Percentiles rank a stretch among this genome's conserved stretches.
These are phyloP conservation scores for Phytophthora brassicae DNA, from an alignment of 352 stramenopile genomes.

Conservation along the genomic window DNA sequence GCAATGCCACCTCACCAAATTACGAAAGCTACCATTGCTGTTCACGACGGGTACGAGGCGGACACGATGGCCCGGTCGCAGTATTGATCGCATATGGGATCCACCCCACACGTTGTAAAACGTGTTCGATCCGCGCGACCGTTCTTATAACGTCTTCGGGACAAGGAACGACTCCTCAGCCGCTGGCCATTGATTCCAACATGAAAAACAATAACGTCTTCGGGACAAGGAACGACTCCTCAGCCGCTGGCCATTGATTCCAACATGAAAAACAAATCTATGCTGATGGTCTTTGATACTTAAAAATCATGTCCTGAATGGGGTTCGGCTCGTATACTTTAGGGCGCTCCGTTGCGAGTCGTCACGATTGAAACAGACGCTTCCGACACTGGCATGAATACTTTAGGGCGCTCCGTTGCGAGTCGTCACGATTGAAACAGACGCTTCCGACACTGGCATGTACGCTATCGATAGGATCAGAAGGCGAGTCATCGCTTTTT, in stretches of 20 bases:
- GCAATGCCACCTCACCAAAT: neutral
- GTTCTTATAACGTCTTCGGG: neutral
- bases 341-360: neutral
- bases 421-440: slow-evolving; percentile 3
- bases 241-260: neutral
- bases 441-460: slow-evolving; percentile 11
- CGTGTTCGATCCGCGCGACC: neutral
- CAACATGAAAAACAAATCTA: slow-evolving; percentile 1
- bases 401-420: neutral
- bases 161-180: neutral
- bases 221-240: neutral
- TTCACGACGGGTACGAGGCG: neutral
- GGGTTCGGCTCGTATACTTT: slow-evolving; percentile 17
- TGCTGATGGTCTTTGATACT: slow-evolving; percentile 21
- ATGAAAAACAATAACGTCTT: neutral
- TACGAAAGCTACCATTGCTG: neutral
- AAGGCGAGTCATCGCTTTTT: neutral
- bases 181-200: neutral
- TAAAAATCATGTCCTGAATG: slow-evolving; percentile 9
- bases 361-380: slow-evolving; percentile 10
- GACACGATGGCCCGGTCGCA: neutral
- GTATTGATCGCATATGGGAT: neutral
- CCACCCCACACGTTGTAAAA: neutral
- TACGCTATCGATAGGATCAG: neutral
- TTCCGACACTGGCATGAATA: slow-evolving; percentile 1